Evolutionary conservation across 768 basidiomycete species (phyloP).

Genomic region (Agaricus blazei): DNA sequence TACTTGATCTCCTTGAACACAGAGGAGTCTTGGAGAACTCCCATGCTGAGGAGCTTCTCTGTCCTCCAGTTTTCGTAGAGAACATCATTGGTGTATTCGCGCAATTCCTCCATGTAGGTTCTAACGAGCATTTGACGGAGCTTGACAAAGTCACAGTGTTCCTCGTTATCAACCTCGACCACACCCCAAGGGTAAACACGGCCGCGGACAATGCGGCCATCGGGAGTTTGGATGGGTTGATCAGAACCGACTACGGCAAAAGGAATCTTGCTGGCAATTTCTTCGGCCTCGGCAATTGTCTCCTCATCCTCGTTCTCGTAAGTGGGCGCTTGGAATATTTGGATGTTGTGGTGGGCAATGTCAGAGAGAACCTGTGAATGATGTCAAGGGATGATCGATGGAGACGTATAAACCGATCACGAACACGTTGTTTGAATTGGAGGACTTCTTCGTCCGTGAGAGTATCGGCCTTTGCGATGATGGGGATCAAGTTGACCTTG

Average conservation of each 20-base stretch:
- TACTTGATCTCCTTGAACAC: slow-evolving; percentile 99
- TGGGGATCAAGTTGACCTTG: slow-evolving; percentile 96
- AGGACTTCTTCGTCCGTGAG: slow-evolving; percentile 93
- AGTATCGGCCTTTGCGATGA: slow-evolving; percentile 98
- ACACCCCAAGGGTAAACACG: slow-evolving; percentile 98
- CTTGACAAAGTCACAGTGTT: slow-evolving; percentile 99
- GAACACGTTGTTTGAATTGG: slow-evolving; percentile 88
- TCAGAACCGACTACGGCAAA: slow-evolving; percentile 98
- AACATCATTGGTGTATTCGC: slow-evolving; percentile 94
- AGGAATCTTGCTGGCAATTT: slow-evolving; percentile 96
- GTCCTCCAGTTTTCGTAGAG: slow-evolving; percentile 99
- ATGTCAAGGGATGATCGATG: slow-evolving; percentile 6
- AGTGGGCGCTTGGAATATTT: slow-evolving; percentile 96
- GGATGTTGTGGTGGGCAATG: slow-evolving; percentile 92
- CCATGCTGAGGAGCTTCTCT: slow-evolving; percentile 95
- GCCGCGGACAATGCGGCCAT: slow-evolving; percentile 91
- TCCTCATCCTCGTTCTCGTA: slow-evolving; percentile 99
- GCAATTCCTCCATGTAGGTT: slow-evolving; percentile 98
- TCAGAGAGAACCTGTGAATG: slow-evolving; percentile 75
- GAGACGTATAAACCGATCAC: slow-evolving; percentile 15
- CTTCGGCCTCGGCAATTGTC: slow-evolving; percentile 94
- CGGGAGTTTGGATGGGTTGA: slow-evolving; percentile 70
- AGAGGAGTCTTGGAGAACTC: slow-evolving; percentile 93
- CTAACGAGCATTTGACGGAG: slow-evolving; percentile 98
- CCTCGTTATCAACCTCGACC: slow-evolving; percentile 98